Evolutionary conservation across 306 rosid species (phyloP), one percentile per base, ranked within the genome.

Genomic region (Trifolium repens): DNA sequence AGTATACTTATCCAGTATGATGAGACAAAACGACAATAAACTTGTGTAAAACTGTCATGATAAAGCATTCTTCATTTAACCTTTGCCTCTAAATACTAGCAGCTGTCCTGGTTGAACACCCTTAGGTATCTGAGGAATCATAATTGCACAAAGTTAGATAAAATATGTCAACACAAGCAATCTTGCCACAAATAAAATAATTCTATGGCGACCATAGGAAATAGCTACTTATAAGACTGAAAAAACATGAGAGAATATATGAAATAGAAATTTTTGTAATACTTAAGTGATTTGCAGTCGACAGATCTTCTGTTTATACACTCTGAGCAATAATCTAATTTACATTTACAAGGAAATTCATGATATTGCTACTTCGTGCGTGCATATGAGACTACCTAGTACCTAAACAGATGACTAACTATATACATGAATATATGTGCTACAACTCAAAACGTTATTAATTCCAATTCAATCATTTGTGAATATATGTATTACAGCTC

Each of bases 41-140:
- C 37, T 69, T 57, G 27, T 54, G 47, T 43, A 77, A 72, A 80
- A 71, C n/a, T 63, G 69, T 49, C 40, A 30, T 47, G 68, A 39
- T 14, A 44, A 57, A 67, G 42, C 27, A 47, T 73, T 66, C 55
- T 70, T 74, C 65, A 22, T 34, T 57, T 53, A 78, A 83, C 98
- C 94, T 90, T 94, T 90, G 85, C 99, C 99, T 84, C 97, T 89
- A 79, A 94, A 82, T 54, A 76, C 79, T 75, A 88, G 77, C 81
- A 85, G 93, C 76, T 92, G 96, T 74, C 99, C 97, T 43, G 89
- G 96, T 76, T 94, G 99, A 86, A 88, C 96, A 55, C 96, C 93
- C 82, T 88, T 90, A 12, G 99, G 97, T 86, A 94, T 88, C 99
- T 94, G 87, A 73, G 71, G 71, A 71, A 80, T 64, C 85, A 83